These are phyloP conservation scores for Trichoderma polysporum DNA, from an alignment of 2,329 filamentous ascomycete genomes.

Conservation along the genomic window DNA sequence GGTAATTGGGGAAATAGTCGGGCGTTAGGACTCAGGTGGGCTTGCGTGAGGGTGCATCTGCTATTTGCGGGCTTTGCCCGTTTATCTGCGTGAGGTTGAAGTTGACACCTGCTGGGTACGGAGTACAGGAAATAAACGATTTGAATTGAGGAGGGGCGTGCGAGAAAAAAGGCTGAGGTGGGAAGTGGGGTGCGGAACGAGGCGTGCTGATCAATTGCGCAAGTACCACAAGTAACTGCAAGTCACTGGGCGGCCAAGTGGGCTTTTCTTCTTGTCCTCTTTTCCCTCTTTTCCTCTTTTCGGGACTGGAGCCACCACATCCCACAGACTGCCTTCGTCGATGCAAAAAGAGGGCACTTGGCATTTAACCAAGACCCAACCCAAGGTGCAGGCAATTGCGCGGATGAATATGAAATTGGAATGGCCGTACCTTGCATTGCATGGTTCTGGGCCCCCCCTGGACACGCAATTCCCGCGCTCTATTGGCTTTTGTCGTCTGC, in stretches of 20 bases:
- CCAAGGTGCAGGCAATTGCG: not conserved
- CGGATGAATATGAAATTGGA: not conserved
- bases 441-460: not conserved
- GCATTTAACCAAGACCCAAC: too few species aligned
- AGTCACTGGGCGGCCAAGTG: slow-evolving; percentile 6
- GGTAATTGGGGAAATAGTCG: not conserved
- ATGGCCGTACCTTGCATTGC: slow-evolving; percentile 10
- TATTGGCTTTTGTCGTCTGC: not conserved
- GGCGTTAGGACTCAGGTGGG: not conserved
- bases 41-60: not conserved
- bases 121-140: not conserved
- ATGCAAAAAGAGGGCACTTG: too few species aligned
- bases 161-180: not conserved
- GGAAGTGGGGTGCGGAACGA: slow-evolving; percentile 1
- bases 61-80: not conserved
- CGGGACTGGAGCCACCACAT: not conserved
- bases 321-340: not conserved
- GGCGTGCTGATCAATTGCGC: slow-evolving; percentile 1
- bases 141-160: not conserved
- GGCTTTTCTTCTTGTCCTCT: not conserved
- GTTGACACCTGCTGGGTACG: not conserved
- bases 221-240: slow-evolving; percentile 18
- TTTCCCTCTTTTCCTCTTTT: not conserved
- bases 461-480: not conserved
- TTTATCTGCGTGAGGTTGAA: not conserved